A percentile compares a stretch with the other conserved stretches of the same genome.
Evolutionary conservation across 768 basidiomycete genomes (phyloP).

Genomic region (Rubroboletus satanas): DNA sequence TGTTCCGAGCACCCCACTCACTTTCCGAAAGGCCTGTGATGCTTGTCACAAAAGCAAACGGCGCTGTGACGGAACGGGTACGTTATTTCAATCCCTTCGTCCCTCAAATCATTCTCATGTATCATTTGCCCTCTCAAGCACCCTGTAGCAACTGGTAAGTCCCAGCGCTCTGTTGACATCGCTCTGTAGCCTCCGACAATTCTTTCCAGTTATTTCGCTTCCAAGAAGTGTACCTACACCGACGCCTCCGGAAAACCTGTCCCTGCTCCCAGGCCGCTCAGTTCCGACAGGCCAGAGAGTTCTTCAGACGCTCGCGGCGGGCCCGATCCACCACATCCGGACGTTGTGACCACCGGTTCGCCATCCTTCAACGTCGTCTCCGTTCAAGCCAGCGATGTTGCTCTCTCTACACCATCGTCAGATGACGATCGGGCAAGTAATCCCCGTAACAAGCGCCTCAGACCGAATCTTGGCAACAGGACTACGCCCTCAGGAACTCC

Average conservation of each 20-base stretch:
- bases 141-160: constrained; percentile 79
- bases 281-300: constrained; percentile 35
- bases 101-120: constrained; percentile 4
- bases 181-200: constrained; percentile 2
- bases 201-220: constrained; percentile 65
- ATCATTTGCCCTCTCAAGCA: constrained; percentile 37
- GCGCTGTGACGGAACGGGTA: constrained; percentile 78
- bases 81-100: constrained; percentile 23
- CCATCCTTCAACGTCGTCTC: constrained; percentile 12
- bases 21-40: constrained; percentile 57
- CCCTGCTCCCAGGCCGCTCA: constrained; percentile 59
- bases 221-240: constrained; percentile 77
- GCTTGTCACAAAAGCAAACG: constrained; percentile 84
- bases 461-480: constrained; percentile 38
- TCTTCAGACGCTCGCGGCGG: constrained; percentile 26
- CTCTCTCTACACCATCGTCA: constrained; percentile 19
- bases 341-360: constrained; percentile 9
- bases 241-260: constrained; percentile 77
- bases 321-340: constrained; percentile 13
- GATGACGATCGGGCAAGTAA: constrained; percentile 41
- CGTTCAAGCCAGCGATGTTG: constrained; percentile 11
- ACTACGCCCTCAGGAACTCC: constrained; percentile 29
- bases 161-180: constrained; percentile 1
- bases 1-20: constrained; percentile 5
- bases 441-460: constrained; percentile 50